Evolutionary conservation across 2,329 filamentous ascomycete species (phyloP).

Genomic region (Neonectria ditissima): DNA sequence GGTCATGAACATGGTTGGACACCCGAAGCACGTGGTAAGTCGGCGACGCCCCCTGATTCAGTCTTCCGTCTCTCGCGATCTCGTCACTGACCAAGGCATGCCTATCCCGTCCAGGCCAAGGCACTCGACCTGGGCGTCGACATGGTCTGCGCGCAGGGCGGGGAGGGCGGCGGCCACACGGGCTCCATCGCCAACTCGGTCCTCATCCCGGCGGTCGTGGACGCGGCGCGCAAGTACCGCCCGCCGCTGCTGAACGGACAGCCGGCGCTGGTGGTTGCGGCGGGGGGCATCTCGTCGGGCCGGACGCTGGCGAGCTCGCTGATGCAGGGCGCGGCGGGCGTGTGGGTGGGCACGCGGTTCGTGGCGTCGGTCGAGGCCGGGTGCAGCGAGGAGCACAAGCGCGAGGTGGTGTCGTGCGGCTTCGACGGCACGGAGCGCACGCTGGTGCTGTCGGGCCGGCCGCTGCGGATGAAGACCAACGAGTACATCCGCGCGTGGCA

Average conservation of each 20-base stretch:
- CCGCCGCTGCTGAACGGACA: slow-evolving; percentile 76
- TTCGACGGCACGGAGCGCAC: slow-evolving; percentile 87
- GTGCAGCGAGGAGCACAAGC: slow-evolving; percentile 85
- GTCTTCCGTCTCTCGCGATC: not conserved
- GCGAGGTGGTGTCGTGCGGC: slow-evolving; percentile 81
- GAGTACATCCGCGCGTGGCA: slow-evolving; percentile 89
- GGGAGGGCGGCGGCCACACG: slow-evolving; percentile 93
- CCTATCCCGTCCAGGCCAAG: slow-evolving; percentile 60
- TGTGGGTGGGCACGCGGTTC: slow-evolving; percentile 96
- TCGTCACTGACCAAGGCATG: slow-evolving; percentile 22
- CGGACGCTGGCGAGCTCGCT: slow-evolving; percentile 82
- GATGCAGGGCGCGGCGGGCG: slow-evolving; percentile 88
- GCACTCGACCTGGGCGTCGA: slow-evolving; percentile 89
- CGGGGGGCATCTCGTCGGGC: slow-evolving; percentile 88
- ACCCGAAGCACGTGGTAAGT: slow-evolving; percentile 83
- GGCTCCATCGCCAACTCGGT: slow-evolving; percentile 89
- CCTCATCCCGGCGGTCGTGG: slow-evolving; percentile 86
- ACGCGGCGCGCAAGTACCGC: slow-evolving; percentile 79
- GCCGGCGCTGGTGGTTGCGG: slow-evolving; percentile 84
- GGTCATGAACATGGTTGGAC: slow-evolving; percentile 98
- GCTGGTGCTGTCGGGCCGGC: slow-evolving; percentile 83
- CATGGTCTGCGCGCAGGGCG: slow-evolving; percentile 91
- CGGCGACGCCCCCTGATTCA: not conserved
- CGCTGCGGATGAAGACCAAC: slow-evolving; percentile 83
- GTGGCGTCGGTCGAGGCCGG: slow-evolving; percentile 86